Percentiles rank a stretch among this genome's conserved stretches.
phyloP scores from a whole-genome alignment of 2,329 filamentous ascomycete genomes.

The Lizonia empirigonia region DNA sequence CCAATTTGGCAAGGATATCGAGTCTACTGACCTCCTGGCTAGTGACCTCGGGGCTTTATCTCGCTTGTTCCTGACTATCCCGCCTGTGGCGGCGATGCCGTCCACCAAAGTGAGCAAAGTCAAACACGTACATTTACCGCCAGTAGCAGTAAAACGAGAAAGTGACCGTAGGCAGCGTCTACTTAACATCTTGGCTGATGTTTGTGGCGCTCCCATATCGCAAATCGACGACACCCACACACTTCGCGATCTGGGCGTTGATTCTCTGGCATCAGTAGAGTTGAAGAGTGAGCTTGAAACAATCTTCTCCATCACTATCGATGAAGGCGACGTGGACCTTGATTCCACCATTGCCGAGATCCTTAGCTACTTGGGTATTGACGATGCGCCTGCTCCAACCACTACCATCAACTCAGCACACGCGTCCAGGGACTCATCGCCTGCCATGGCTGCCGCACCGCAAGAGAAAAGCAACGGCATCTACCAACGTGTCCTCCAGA shows the following conservation, averaged over 20 bases:
- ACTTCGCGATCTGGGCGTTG: slow-evolving; percentile 21
- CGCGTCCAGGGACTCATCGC: neutral
- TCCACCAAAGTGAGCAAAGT: too few species aligned
- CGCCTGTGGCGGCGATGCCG: too few species aligned
- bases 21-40: neutral
- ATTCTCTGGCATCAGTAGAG: slow-evolving; percentile 23
- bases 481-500: neutral
- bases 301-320: slow-evolving; percentile 9
- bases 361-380: neutral
- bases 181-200: neutral
- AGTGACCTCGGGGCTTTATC: neutral
- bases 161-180: neutral
- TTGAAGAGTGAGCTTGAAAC: neutral
- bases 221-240: neutral
- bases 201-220: neutral
- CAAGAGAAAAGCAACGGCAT: neutral
- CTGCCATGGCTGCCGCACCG: neutral
- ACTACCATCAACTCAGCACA: neutral
- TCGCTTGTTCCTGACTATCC: neutral
- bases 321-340: neutral
- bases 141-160: neutral
- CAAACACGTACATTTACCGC: too few species aligned
- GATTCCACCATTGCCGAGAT: slow-evolving; percentile 1
- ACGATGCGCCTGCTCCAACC: neutral
- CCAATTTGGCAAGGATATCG: neutral